Base-by-base conservation (phyloP, 1,284 basidiomycete genomes). In the Rugosomyces carneus region DNA sequence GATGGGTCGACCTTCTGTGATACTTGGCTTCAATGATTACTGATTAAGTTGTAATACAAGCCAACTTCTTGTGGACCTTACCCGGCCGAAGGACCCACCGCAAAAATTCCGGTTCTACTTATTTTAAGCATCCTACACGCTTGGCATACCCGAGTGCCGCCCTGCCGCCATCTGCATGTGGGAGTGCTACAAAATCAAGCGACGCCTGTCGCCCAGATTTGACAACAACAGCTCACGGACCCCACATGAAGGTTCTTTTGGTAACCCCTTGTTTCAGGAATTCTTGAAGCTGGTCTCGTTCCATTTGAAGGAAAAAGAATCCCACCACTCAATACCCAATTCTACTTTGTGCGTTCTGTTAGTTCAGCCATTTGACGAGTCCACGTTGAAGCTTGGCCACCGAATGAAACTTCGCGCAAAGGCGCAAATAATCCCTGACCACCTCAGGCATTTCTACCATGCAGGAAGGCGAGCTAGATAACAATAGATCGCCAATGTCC, bases 61-160 rank as follows among this genome's bases (percentile, higher is more conserved):
- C 9, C 27, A 29, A 29, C 27, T 29, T 29, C 27, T 29, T 2
- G 10, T 34, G 31, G 31, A 53, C 47, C 34, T 53, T 60, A 39
- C 50, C 57, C 20, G 21, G 21, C 21, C 21, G 58, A 55, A 45
- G 49, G 61, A 48, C 53, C 52, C 16, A 23, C 50, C 24, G 58
- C 61, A 45, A 57, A 55, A 35, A 49, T 63, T 24, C 64, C 64
- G 7, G 63, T n/a, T 15, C 62, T 65, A 4, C 64, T 73, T 21
- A 60, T 75, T 23, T 43, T 72, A 35, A 65, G 67, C 48, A 67
- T 65, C n/a, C 55, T 74, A 16, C 47, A 61, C 68, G 27, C 60
- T 71, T 42, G 76, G 75, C 2, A 68, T 76, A 42, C 65, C 77
- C 29, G 60, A 6, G 65, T 69, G 13, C 68, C 69, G 13, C 68